These are phyloP conservation scores for Podospora pseudoanserina DNA, from an alignment of 495 filamentous ascomycete genomes.

Conservation along the genomic window DNA sequence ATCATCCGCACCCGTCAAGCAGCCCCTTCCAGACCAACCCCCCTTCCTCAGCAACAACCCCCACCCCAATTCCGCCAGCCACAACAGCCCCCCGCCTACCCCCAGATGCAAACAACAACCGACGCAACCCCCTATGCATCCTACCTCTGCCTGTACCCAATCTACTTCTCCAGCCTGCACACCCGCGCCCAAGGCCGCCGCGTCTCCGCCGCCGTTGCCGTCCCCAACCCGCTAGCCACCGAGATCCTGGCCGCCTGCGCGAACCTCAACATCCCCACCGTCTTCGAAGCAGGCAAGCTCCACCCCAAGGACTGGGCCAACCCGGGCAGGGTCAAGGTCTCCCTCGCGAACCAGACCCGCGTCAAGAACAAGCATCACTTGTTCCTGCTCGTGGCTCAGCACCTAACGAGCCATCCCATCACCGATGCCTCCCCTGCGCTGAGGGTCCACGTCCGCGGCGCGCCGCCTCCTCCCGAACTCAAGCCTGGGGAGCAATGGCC, in stretches of 20 bases:
- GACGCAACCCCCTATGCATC: conserved; percentile 62
- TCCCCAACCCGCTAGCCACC: conserved; percentile 80
- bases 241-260: conserved; percentile 85
- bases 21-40: conserved; percentile 19
- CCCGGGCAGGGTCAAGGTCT: conserved; percentile 80
- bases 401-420: conserved; percentile 71
- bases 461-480: conserved; percentile 35
- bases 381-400: conserved; percentile 68
- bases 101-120: conserved; percentile 37
- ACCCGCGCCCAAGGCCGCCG: conserved; percentile 74
- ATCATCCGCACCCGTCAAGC: conserved; percentile 35
- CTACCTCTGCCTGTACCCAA: conserved; percentile 86
- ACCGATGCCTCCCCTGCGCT: conserved; percentile 64
- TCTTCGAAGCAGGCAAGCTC: conserved; percentile 85
- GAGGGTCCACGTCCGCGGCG: conserved; percentile 62
- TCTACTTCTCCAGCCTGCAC: conserved; percentile 85
- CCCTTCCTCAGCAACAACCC: neutral
- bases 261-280: conserved; percentile 64
- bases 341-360: conserved; percentile 39
- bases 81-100: conserved; percentile 25
- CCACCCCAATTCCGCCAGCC: conserved; percentile 20
- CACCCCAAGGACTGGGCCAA: conserved; percentile 98
- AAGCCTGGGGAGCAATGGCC: conserved; percentile 61
- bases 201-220: conserved; percentile 65
- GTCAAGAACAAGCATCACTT: conserved; percentile 92